phyloP scores from a whole-genome alignment of 2,329 filamentous ascomycete species.

The Elsinoe perseae region DNA sequence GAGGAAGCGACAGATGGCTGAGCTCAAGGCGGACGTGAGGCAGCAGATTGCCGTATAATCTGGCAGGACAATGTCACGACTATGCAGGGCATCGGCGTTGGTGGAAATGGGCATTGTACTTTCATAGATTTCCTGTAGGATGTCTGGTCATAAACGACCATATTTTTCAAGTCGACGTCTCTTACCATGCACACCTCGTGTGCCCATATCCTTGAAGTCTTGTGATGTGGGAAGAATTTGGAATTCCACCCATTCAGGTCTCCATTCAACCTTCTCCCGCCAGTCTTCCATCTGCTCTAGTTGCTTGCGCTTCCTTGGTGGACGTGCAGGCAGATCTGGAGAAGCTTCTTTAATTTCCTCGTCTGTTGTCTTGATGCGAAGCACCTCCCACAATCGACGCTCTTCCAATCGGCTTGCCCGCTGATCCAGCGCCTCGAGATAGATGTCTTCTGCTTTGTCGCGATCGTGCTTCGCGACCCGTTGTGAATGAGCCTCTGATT shows the following conservation, averaged over 20 bases:
- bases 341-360: conserved; percentile 20
- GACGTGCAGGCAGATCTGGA: conserved; percentile 20
- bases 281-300: conserved; percentile 34
- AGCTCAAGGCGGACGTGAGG: background rate
- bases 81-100: background rate
- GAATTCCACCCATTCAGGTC: conserved; percentile 42
- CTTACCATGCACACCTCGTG: background rate
- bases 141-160: background rate
- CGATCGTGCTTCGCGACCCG: conserved; percentile 19
- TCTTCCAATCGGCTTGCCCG: conserved; percentile 40
- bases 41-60: background rate
- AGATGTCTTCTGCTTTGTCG: conserved; percentile 32
- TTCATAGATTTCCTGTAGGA: background rate
- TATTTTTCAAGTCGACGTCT: conserved; percentile 18
- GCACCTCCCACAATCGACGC: conserved; percentile 35
- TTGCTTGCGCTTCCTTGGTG: conserved; percentile 28
- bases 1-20: conserved; percentile 9
- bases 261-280: conserved; percentile 41
- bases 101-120: background rate
- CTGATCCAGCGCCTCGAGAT: conserved; percentile 43
- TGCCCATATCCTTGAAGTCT: background rate
- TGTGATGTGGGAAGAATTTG: background rate
- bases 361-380: conserved; percentile 23
- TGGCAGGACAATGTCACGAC: background rate
- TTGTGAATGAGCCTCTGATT: background rate